These are phyloP conservation scores for Podila epicladia DNA, from an alignment of 192 early-diverging fungal species.

Conservation along the genomic window DNA sequence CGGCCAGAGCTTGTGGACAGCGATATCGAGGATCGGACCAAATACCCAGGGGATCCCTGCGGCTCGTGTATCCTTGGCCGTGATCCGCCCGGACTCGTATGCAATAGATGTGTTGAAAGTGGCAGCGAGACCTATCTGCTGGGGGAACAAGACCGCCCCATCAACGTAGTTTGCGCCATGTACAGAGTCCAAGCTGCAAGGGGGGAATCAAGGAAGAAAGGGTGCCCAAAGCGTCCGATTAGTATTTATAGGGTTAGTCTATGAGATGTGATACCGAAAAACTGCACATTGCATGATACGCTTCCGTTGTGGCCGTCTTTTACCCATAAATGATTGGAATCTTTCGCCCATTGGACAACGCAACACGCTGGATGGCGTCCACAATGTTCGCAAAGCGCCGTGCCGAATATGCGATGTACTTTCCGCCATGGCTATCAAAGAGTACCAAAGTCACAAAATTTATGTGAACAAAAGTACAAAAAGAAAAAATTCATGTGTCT, in stretches of 20 bases:
- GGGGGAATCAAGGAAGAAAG: not conserved
- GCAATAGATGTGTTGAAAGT: conserved; percentile 67
- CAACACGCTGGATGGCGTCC: conserved; percentile 64
- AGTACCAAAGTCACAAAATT: not conserved
- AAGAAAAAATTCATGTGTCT: not conserved
- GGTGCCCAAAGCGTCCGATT: not conserved
- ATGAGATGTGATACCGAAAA: not conserved
- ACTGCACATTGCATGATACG: too few relatives aligned
- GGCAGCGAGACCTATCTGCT: conserved; percentile 66
- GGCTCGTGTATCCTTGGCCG: conserved; percentile 70
- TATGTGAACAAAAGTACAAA: not conserved
- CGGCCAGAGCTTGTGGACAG: conserved; percentile 67
- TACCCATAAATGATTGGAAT: conserved; percentile 73
- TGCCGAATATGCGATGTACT: conserved; percentile 61
- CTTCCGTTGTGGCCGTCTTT: conserved; percentile 8
- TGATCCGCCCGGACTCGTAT: conserved; percentile 65
- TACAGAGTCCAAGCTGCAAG: conserved; percentile 63
- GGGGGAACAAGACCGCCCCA: conserved; percentile 66
- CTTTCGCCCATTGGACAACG: conserved; percentile 52
- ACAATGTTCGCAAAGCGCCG: conserved; percentile 56
- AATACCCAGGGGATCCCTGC: conserved; percentile 74
- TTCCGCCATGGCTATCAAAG: conserved; percentile 40
- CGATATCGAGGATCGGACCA: conserved; percentile 66
- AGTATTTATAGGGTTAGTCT: not conserved
- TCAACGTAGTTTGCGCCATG: conserved; percentile 75